Percentiles rank a stretch among this genome's conserved stretches.
phyloP scores from a whole-genome alignment of 352 stramenopile genomes.

The Globisporangium camurandrum region DNA sequence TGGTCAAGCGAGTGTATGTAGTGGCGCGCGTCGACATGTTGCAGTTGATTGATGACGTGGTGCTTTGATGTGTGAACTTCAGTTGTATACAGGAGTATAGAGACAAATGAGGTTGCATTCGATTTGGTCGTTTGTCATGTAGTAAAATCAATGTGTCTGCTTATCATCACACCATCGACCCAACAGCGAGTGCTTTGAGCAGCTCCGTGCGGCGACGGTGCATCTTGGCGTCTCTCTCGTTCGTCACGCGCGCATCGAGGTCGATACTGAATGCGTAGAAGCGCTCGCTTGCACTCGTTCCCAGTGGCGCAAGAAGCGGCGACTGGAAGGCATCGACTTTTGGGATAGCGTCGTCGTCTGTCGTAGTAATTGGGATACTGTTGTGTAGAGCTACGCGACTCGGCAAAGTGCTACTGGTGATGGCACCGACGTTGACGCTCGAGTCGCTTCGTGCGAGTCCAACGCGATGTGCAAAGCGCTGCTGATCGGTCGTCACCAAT shows the following conservation, averaged over 20 bases:
- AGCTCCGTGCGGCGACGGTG: conserved; percentile 37
- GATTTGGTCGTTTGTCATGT: neutral
- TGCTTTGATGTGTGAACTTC: too few relatives aligned
- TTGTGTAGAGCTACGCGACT: too few relatives aligned
- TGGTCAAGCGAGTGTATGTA: too few relatives aligned
- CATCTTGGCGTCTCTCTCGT: conserved; percentile 26
- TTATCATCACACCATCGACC: conserved; percentile 5
- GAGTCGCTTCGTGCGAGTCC: conserved; percentile 3
- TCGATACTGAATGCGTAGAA: conserved; percentile 21
- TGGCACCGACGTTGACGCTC: neutral
- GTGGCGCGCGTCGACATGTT: too few relatives aligned
- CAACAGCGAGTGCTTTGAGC: conserved; percentile 29
- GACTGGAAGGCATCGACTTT: too few relatives aligned
- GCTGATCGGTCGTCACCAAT: neutral
- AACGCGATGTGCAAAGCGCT: neutral
- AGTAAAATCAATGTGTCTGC: too few relatives aligned
- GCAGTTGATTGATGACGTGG: too few relatives aligned
- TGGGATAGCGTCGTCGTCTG: too few relatives aligned
- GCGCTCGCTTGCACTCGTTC: conserved; percentile 8
- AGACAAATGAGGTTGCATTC: conserved; percentile 2
- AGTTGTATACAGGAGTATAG: too few relatives aligned
- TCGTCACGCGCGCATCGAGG: conserved; percentile 10
- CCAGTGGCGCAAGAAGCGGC: conserved; percentile 7
- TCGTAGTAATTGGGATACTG: too few relatives aligned
- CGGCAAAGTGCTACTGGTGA: neutral